Evolutionary conservation across 768 basidiomycete species (phyloP).

Genomic region (Fistulinella prunicolor): DNA sequence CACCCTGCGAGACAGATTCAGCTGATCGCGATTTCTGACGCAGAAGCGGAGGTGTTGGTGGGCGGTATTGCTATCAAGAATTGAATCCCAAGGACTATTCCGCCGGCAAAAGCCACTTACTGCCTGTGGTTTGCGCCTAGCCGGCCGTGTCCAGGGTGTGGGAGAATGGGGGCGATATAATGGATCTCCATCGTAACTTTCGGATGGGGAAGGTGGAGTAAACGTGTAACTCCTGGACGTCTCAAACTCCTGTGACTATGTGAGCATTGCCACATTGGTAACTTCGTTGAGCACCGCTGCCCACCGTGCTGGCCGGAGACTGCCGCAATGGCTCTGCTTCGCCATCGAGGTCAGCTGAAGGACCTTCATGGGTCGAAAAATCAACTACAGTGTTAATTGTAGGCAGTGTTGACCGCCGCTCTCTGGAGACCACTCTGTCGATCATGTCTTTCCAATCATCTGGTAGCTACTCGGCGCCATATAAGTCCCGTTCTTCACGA

Average conservation of each 20-base stretch:
- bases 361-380: conserved; percentile 25
- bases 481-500: conserved; percentile 6
- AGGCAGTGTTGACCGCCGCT: conserved; percentile 30
- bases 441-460: conserved; percentile 37
- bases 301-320: conserved; percentile 35
- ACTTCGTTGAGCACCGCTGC: conserved; percentile 28
- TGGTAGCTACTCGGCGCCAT: conserved; percentile 24
- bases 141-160: conserved; percentile 32
- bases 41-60: conserved; percentile 55
- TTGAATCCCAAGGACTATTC: conserved; percentile 2
- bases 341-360: conserved; percentile 23
- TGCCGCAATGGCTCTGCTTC: conserved; percentile 29
- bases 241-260: conserved; percentile 33
- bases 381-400: conserved; percentile 34
- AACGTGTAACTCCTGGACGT: conserved; percentile 30
- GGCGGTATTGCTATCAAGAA: conserved; percentile 46
- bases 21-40: conserved; percentile 35
- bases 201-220: conserved; percentile 34
- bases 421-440: conserved; percentile 32
- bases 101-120: conserved; percentile 17
- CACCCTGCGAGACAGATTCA: conserved; percentile 30
- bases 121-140: conserved; percentile 23
- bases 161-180: conserved; percentile 35
- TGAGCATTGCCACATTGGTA: conserved; percentile 24
- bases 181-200: conserved; percentile 34